Evolutionary conservation across 2,329 filamentous ascomycete species (phyloP), one percentile per base, ranked within the genome.

Genomic region (Aulographum hederae): DNA sequence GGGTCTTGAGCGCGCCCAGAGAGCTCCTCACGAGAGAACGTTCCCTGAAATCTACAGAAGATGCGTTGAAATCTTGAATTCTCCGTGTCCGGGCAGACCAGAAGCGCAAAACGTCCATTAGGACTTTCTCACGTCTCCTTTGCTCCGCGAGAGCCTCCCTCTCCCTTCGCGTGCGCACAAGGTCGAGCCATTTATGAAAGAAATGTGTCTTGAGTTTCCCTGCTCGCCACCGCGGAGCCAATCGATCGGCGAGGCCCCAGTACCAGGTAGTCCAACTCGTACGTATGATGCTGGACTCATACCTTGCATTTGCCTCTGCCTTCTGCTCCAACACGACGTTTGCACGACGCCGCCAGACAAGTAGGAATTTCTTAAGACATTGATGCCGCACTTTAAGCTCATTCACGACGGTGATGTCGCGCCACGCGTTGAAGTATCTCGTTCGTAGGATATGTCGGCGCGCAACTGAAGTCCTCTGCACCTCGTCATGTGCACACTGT

Each of bases 381-480:
- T 72, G 62, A 20, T 63, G 56, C 15, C 57, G 53, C 11, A 61
- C 60, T 39, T 66, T 67, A 26, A 56, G 43, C 27, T 70, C 63
- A 39, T 77, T 73, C 31, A 69, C 60, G 1, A 61, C 59, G 1
- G 73, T 75, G 33, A 78, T 69, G 35, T 70, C 63, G 17, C 67
- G 62, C 77, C 77, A 82, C 5, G 69, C 69, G 35, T 67, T 68
- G 49, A 80, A 81, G 37, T 73, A 74, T 34, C 69, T 67, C 10
- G 67, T 69, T 34, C 74, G 63, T 33, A 89, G 55, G 37, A 85
- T 70, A 46, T 81, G 77, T 38, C 70, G 62, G 38, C 77, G 65
- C 14, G 78, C 80, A 26, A 71, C 61, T 4, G 67, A 69, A 3
- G 78, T 80, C 26, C 69, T 66, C 38, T 71, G 64, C 12, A 72